Evolutionary conservation across 2,329 filamentous ascomycete species (phyloP).

Genomic region (Phialophora expanda): DNA sequence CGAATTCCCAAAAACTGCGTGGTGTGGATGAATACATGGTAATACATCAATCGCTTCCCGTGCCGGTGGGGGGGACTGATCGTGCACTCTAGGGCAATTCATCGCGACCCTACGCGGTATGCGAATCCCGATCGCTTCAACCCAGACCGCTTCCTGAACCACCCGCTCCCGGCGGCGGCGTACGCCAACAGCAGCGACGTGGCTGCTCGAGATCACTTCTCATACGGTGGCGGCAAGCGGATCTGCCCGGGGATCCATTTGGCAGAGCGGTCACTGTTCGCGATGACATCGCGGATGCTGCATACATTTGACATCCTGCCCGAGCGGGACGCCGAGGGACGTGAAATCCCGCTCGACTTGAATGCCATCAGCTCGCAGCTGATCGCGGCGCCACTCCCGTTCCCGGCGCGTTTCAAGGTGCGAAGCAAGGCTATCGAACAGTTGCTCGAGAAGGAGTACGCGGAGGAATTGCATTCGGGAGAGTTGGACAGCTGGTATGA

Average conservation of each 20-base stretch:
- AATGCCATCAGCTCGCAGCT: not conserved
- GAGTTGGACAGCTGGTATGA: slow-evolving; percentile 4
- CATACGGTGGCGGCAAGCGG: slow-evolving; percentile 60
- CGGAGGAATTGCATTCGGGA: not conserved
- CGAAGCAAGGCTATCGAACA: not conserved
- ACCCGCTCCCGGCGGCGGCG: slow-evolving; percentile 50
- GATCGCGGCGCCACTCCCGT: not conserved
- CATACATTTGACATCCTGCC: slow-evolving; percentile 41
- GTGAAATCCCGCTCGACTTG: slow-evolving; percentile 12
- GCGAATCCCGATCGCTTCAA: slow-evolving; percentile 58
- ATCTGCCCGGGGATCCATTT: slow-evolving; percentile 40
- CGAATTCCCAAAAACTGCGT: slow-evolving; percentile 50
- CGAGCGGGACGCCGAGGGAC: slow-evolving; percentile 4
- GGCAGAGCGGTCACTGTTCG: slow-evolving; percentile 35
- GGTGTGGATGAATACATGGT: slow-evolving; percentile 47
- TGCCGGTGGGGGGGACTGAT: slow-evolving; percentile 43
- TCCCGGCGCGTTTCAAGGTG: not conserved
- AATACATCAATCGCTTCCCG: not conserved
- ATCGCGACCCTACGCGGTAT: slow-evolving; percentile 58
- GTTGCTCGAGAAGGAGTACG: not conserved
- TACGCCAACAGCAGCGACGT: slow-evolving; percentile 60
- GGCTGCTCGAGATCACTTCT: slow-evolving; percentile 47
- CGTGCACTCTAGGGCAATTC: slow-evolving; percentile 47
- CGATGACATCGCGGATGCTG: slow-evolving; percentile 39
- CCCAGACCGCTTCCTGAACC: slow-evolving; percentile 60